Evolutionary conservation across 768 basidiomycete genomes (phyloP), one percentile per base, ranked within the genome.

Genomic region (Austroboletus festivus): DNA sequence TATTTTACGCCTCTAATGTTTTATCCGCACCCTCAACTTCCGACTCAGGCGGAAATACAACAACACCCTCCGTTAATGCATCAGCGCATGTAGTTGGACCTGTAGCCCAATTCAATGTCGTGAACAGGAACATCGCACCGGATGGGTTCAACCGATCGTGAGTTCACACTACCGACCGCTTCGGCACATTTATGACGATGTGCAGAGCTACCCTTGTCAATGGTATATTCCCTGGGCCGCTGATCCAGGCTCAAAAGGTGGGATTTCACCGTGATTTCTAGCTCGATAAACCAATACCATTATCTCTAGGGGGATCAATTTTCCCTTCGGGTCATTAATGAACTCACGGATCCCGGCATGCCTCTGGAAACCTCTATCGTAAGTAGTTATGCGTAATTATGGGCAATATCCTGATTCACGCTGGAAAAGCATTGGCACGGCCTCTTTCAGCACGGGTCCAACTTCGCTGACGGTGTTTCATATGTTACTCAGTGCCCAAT

Each of bases 401-500:
- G 5, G 28, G 28, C 12, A 6, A 5, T 5, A 6, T 28, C 28
- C 12, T 28, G 12, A 28, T 28, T 10, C 47, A 70, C 51, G n/a
- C 11, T 40, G 16, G 26, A 6, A 24, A 50, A 66, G 64, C 64
- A 65, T 24, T 69, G 68, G 68, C 68, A 69, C 30, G 68, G 67
- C 3, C 48, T 69, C 19, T 52, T 38, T 44, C 68, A 69, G 47
- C n/a, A 44, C 11, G 35, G 39, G 23, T 58, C 68, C 18, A 71
- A 66, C 28, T 66, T 56, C 56, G 64, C 57, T 10, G 60, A 77
- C 38, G 73, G 74, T 20, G 46, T 52, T 26, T 46, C 74, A 20
- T 72, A 43, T 21, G 64, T 78, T 12, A 76, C 66, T 8, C 75
- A 76, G 54, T 78, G 75, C 38, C 77, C 75, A 2, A 71, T 75